phyloP scores from a whole-genome alignment of 108 stramenopile species.

The Skeletonema tropicum region DNA sequence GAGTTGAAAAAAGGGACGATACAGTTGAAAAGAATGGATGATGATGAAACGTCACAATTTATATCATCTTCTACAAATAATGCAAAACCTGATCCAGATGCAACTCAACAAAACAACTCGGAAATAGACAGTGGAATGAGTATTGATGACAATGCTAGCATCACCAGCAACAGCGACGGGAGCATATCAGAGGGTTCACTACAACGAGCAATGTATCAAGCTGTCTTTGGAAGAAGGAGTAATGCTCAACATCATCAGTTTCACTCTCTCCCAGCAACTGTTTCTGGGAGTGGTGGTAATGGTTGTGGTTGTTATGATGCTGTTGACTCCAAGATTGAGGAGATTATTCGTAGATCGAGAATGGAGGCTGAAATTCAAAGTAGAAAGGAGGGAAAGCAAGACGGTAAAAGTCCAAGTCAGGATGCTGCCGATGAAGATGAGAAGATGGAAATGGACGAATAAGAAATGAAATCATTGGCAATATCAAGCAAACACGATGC shows the following conservation, averaged over 20 bases:
- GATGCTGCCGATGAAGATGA: neutral
- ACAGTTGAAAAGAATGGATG: neutral
- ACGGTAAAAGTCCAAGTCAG: constrained; percentile 2
- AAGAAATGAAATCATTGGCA: neutral
- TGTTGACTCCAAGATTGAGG: constrained; percentile 47
- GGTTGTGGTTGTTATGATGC: constrained; percentile 14
- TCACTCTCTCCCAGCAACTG: neutral
- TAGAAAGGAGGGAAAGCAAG: constrained; percentile 13
- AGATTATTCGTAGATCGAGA: constrained; percentile 40
- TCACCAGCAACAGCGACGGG: constrained; percentile 14
- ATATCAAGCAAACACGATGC: neutral
- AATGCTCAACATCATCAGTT: neutral
- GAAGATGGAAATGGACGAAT: constrained; percentile 19
- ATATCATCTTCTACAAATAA: neutral
- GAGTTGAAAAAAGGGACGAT: neutral
- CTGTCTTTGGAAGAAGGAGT: constrained; percentile 37
- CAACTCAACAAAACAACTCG: constrained; percentile 8
- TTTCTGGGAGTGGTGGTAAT: neutral
- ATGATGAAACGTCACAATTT: neutral
- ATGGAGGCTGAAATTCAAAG: constrained; percentile 30
- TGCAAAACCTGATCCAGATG: constrained; percentile 1
- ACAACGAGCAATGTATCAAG: constrained; percentile 41
- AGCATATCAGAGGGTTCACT: constrained; percentile 38
- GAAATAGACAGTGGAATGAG: constrained; percentile 19
- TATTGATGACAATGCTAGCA: constrained; percentile 19